Conservation (phyloP, 1,284 basidiomycete genomes). For the Ceratobasidium sp. region DNA sequence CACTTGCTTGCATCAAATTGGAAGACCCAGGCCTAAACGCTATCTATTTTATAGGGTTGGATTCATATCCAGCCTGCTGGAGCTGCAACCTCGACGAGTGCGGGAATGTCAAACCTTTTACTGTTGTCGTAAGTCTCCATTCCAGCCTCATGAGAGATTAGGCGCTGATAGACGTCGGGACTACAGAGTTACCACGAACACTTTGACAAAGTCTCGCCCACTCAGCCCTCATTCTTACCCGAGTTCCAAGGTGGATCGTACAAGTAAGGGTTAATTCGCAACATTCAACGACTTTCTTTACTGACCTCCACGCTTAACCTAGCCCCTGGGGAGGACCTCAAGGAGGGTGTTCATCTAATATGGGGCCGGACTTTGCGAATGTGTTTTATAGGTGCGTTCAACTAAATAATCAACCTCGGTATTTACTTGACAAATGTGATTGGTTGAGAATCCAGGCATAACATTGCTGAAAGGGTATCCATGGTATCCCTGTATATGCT, state of each 20-base stretch:
- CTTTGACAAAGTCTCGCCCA: constrained; percentile 44
- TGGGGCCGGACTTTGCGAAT: constrained; percentile 45
- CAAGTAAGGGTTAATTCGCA: constrained; percentile 26
- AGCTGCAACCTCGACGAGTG: constrained; percentile 47
- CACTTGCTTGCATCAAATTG: neutral
- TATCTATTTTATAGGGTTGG: constrained; percentile 11
- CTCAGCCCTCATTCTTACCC: constrained; percentile 45
- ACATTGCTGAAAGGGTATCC: constrained; percentile 46
- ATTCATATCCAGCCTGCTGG: constrained; percentile 47
- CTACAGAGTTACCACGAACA: constrained; percentile 35
- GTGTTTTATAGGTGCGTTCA: constrained; percentile 42
- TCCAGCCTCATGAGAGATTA: neutral
- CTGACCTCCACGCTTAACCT: too few species aligned
- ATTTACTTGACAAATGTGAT: neutral
- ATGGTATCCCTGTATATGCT: constrained; percentile 46
- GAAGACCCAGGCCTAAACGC: neutral
- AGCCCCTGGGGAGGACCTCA: constrained; percentile 47
- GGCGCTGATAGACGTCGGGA: neutral
- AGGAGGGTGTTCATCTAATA: constrained; percentile 42
- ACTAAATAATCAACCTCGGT: neutral
- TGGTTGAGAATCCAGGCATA: constrained; percentile 13
- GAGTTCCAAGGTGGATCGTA: constrained; percentile 48
- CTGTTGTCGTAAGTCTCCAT: constrained; percentile 36
- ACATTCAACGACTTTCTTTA: neutral
- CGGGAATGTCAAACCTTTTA: constrained; percentile 41